Conservation (phyloP, 495 filamentous ascomycete species). For the Aspergillus sparsus region DNA sequence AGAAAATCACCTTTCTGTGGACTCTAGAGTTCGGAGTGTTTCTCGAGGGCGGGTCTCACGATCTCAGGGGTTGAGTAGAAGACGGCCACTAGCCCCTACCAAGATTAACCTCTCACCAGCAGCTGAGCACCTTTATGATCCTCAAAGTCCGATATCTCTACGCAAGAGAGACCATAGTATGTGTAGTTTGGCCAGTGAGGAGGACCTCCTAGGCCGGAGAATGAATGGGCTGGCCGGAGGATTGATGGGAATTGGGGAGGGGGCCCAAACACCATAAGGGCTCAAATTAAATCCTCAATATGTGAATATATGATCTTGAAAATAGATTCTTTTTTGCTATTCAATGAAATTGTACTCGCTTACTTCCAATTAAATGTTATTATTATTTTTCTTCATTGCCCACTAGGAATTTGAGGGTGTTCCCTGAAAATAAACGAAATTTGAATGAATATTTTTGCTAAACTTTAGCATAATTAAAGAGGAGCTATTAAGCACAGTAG, state of each 20-base stretch:
- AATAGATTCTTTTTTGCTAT: too few species aligned
- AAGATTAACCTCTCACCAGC: constrained; percentile 31
- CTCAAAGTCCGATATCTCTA: constrained; percentile 25
- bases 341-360: too few species aligned
- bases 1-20: background rate
- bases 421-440: too few species aligned
- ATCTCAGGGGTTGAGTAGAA: constrained; percentile 14
- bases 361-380: too few species aligned
- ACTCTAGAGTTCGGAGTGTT: background rate
- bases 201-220: constrained; percentile 77
- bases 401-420: too few species aligned
- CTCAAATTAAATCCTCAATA: background rate
- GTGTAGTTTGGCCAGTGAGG: constrained; percentile 75
- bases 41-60: constrained; percentile 14
- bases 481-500: too few species aligned
- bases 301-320: background rate
- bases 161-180: constrained; percentile 56
- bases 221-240: constrained; percentile 84
- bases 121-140: constrained; percentile 27
- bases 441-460: too few species aligned
- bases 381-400: too few species aligned
- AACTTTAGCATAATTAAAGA: too few species aligned
- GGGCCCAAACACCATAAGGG: constrained; percentile 39
- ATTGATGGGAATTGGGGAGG: constrained; percentile 66
- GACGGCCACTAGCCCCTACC: constrained; percentile 20